Percentiles rank a stretch among this genome's conserved stretches.
These are phyloP conservation scores for Trematosphaeria pertusa DNA, from an alignment of 2,329 filamentous ascomycete species.

Conservation along the genomic window DNA sequence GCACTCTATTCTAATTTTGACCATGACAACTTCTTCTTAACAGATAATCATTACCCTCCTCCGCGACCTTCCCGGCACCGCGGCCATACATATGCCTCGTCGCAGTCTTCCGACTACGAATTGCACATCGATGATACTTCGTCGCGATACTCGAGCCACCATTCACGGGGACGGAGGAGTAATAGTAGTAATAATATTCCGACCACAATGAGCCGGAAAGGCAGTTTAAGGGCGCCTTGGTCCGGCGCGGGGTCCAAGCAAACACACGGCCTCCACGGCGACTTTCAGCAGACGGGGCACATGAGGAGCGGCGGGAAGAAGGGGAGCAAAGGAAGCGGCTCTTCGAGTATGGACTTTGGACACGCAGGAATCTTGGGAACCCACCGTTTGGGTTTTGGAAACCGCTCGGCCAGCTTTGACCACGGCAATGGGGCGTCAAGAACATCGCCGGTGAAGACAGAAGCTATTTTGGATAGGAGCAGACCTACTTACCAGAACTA, in stretches of 20 bases:
- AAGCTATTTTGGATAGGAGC: slow-evolving; percentile 54
- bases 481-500: slow-evolving; percentile 54
- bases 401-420: slow-evolving; percentile 79
- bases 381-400: slow-evolving; percentile 62
- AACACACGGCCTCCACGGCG: slow-evolving; percentile 33
- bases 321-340: slow-evolving; percentile 75
- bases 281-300: slow-evolving; percentile 39
- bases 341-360: slow-evolving; percentile 70
- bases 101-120: slow-evolving; percentile 64
- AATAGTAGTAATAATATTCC: slow-evolving; percentile 78
- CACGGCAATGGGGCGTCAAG: slow-evolving; percentile 41
- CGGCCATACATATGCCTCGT: slow-evolving; percentile 67
- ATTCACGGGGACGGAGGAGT: slow-evolving; percentile 69
- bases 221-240: slow-evolving; percentile 45
- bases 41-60: slow-evolving; percentile 39
- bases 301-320: slow-evolving; percentile 59
- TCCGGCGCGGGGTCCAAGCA: slow-evolving; percentile 18
- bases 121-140: slow-evolving; percentile 44
- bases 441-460: slow-evolving; percentile 41
- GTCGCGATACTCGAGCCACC: slow-evolving; percentile 51
- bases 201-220: slow-evolving; percentile 32
- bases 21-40: slow-evolving; percentile 48
- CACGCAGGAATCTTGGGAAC: slow-evolving; percentile 65
- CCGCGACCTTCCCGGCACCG: slow-evolving; percentile 54
- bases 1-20: slow-evolving; percentile 48